Percentiles rank a stretch among this genome's conserved stretches.
phyloP scores from a whole-genome alignment of 805 yeast genomes.

The Gaillardinia entomophila region DNA sequence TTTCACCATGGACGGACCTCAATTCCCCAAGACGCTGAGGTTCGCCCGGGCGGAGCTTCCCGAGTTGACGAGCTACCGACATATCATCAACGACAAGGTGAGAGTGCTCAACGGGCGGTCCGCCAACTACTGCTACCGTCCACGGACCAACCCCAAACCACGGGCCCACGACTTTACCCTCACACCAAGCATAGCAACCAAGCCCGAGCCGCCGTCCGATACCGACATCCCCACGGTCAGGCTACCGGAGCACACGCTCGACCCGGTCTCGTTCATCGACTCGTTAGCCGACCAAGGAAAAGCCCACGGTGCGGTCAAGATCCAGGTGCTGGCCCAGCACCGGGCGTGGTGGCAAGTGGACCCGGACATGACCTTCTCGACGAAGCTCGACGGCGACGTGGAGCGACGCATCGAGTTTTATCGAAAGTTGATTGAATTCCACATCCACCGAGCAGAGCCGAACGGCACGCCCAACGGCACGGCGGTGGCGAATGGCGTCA shows the following conservation, averaged over 20 bases:
- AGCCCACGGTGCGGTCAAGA: slow-evolving; percentile 68
- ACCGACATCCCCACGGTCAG: slow-evolving; percentile 47
- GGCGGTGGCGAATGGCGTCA: too few species aligned
- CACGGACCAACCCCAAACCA: slow-evolving; percentile 42
- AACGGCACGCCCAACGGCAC: too few species aligned
- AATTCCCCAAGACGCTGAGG: slow-evolving; percentile 20
- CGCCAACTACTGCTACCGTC: slow-evolving; percentile 33
- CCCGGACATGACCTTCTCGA: too few species aligned
- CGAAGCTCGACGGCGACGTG: too few species aligned
- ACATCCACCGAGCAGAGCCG: too few species aligned
- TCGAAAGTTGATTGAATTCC: too few species aligned
- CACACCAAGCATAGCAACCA: too few species aligned
- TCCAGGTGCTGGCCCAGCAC: slow-evolving; percentile 63
- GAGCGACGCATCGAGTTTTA: too few species aligned
- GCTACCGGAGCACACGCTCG: slow-evolving; percentile 54
- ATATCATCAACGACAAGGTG: slow-evolving; percentile 9
- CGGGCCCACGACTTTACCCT: too few species aligned
- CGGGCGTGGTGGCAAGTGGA: too few species aligned
- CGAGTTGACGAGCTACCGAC: slow-evolving; percentile 15
- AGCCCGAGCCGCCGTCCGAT: slow-evolving; percentile 41
- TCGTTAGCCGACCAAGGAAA: slow-evolving; percentile 46
- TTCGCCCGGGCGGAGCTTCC: slow-evolving; percentile 16
- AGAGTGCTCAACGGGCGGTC: slow-evolving; percentile 16
- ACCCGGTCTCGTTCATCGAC: slow-evolving; percentile 65
- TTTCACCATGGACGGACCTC: too few species aligned